Evolutionary conservation across 1,284 basidiomycete genomes (phyloP), one percentile per base, ranked within the genome.

Genomic region (Schizophyllum amplum): DNA sequence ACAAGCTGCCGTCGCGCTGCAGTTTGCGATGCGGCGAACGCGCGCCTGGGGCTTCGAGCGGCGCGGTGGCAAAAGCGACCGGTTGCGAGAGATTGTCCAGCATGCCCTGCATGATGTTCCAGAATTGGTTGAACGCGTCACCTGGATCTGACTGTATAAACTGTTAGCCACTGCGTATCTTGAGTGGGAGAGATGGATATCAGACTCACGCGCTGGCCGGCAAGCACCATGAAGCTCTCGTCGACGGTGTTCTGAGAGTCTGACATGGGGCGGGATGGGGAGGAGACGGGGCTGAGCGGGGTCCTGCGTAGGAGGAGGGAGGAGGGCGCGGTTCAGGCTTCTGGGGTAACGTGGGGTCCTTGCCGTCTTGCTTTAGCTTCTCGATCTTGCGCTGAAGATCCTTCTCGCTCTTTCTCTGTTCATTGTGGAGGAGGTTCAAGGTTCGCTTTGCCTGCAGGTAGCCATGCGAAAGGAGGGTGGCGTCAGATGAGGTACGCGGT

Each of bases 101-200:
- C 80, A 90, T 85, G 50, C 86, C 88, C 69, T 91, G 86, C 72
- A 90, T 87, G 46, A 86, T 87, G 64, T 80, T 84, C 90, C 90
- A 92, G 65, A 91, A 92, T 62, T 89, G 81, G 66, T 90, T 90
- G 73, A 92, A 92, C 4, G 86, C 84, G 65, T 91, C 89, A 5
- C 84, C 82, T 13, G 86, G 82, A 65, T 89, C 86, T 58, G 84
- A 84, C 86, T 88, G 61, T 15, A 27, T 60, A 27, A 60, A 42
- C 51, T 33, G 48, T 57, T 53, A 62, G 51, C 46, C 53, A 49
- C 58, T 33, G 27, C 47, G 50, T 55, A 13, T 55, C 22, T 55
- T 51, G 26, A 56, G 56, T 26, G 61, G 23, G 15, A 52, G 33
- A 61, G 42, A 59, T 55, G 57, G 51, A 55, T 17, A 57, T 70